phyloP scores from a whole-genome alignment of 306 rosid genomes.

The Cicer cuneatum region DNA sequence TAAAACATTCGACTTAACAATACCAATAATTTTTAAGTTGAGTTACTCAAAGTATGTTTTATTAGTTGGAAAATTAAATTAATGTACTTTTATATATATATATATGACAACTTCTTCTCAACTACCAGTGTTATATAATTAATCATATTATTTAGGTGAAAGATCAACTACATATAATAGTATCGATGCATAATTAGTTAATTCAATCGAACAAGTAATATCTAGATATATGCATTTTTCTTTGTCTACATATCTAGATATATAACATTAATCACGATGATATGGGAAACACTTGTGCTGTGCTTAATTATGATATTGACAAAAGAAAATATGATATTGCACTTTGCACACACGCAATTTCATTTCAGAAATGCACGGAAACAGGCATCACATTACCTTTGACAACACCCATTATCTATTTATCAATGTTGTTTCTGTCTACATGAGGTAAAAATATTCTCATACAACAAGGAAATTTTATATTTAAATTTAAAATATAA shows the following conservation, averaged over 20 bases:
- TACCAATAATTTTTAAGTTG: too few relatives aligned
- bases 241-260: neutral
- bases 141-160: neutral
- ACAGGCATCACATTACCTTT: neutral
- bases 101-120: neutral
- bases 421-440: too few relatives aligned
- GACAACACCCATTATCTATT: neutral
- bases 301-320: neutral
- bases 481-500: too few relatives aligned
- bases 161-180: neutral
- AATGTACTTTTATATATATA: neutral
- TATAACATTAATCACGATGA: neutral
- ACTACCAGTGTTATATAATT: neutral
- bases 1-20: too few relatives aligned
- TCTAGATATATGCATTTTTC: too few relatives aligned
- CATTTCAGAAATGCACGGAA: neutral
- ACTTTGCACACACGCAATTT: neutral
- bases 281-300: neutral
- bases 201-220: constrained; percentile 5
- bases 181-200: neutral
- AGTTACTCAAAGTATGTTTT: too few relatives aligned
- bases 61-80: constrained; percentile 18
- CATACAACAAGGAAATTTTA: too few relatives aligned
- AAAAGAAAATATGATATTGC: neutral
- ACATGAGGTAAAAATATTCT: too few relatives aligned